Base-by-base conservation (phyloP, 345 rosid genomes). In the Hirschfeldia incana region DNA sequence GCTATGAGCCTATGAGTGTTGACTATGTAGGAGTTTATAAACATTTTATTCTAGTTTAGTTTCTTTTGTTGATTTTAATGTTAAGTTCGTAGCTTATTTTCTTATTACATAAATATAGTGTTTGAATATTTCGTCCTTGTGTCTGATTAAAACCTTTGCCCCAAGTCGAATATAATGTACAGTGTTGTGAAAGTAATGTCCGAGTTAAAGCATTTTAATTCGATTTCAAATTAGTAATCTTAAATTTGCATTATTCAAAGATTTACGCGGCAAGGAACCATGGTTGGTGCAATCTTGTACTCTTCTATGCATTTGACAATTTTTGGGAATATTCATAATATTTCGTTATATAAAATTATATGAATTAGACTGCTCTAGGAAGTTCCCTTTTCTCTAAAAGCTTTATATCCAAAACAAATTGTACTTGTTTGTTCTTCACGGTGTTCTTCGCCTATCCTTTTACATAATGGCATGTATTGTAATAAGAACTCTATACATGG, bases 241-340 rank as follows among this genome's bases (percentile, higher is more conserved):
- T 39, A 12, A 12, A 12, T 12, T 11, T 0, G 5, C 53, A 44
- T 11, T 44, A 44, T 11, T 44, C 44, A n/a, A 66, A 67, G 33
- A 78, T 58, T 42, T 66, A 78, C 81, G 77, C 77, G 73, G 77
- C 26, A 46, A 8, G 73, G 69, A 61, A 58, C 10, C 69, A 72
- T 78, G 73, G 81, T 72, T 78, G 77, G 77, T 72, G 77, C 57
- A 61, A 49, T 67, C n/a, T 46, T 44, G 62, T 72, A 61, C 17
- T 61, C 36, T 61, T 28, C 33, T 12, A 72, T 78, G 81, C 53
- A 36, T 65, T 78, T 53, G 59, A 53, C 57, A 49, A 49, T 10
- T 44, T n/a, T 49, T 49, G 16, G 67, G 29, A 64, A 78, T 65
- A 78, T 78, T 65, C 39, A 63, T 32, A 44, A 68, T 17, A 10